A percentile compares a stretch with the other conserved stretches of the same genome.
phyloP scores from a whole-genome alignment of 2,329 filamentous ascomycete species.

The Arachnopeziza araneosa region DNA sequence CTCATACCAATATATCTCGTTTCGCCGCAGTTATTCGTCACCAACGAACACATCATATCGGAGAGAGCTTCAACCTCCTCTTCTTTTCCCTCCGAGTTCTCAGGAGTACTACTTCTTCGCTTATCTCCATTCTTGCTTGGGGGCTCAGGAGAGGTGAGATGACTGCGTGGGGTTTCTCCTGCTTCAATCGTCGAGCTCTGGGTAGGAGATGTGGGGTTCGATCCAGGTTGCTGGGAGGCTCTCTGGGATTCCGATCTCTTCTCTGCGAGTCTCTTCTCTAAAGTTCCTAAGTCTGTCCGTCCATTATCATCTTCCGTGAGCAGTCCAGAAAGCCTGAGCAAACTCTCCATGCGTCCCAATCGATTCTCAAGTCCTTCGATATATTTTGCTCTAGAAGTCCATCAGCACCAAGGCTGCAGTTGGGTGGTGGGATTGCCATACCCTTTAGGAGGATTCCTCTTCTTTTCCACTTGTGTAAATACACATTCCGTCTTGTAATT shows the following conservation, averaged over 20 bases:
- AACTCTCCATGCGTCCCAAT: constrained; percentile 89
- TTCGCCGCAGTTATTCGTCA: constrained; percentile 91
- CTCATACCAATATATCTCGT: constrained; percentile 84
- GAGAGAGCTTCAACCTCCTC: constrained; percentile 82
- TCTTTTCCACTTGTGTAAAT: constrained; percentile 98
- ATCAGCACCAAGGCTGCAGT: background rate
- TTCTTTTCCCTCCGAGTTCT: constrained; percentile 51
- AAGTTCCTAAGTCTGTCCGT: constrained; percentile 77
- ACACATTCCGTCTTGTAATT: constrained; percentile 98
- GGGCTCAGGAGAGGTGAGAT: constrained; percentile 45
- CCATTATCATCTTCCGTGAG: constrained; percentile 80
- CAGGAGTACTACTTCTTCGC: constrained; percentile 31
- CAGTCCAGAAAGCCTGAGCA: constrained; percentile 77
- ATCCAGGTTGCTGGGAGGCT: constrained; percentile 24
- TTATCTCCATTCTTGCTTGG: constrained; percentile 20
- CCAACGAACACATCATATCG: constrained; percentile 98
- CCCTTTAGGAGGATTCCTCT: constrained; percentile 95
- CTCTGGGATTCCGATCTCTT: constrained; percentile 42
- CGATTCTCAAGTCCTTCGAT: constrained; percentile 96
- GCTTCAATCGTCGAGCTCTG: constrained; percentile 40
- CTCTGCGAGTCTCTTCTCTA: constrained; percentile 71
- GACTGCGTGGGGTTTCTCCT: constrained; percentile 39
- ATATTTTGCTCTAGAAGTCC: constrained; percentile 72
- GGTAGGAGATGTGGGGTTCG: constrained; percentile 31
- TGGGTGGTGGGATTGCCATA: constrained; percentile 37